Base-by-base conservation (phyloP, 2,329 filamentous ascomycete species). In the Purpureocillium takamizusanense region DNA sequence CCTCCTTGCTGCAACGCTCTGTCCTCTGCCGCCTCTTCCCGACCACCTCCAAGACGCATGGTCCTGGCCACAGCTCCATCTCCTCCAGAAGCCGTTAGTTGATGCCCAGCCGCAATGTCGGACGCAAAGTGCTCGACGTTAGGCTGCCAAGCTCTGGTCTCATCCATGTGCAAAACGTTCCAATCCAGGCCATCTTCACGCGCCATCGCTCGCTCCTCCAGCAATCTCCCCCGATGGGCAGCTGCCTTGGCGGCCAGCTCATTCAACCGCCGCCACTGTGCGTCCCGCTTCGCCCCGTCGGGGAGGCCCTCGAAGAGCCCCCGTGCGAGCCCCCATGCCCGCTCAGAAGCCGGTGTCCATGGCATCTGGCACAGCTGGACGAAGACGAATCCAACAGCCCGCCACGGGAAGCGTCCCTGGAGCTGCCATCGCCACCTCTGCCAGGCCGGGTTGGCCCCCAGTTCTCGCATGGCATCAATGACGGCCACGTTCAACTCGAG, bases 401-500 rank as follows among this genome's bases (percentile, higher is more conserved):
- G 45, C 53, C 53, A 56, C 2, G 50, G 54, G 12, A 54, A 42
- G 18, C 48, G 43, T 7, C 54, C 54, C 4, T 47, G 46, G 8
- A 57, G 36, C 35, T 57, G 54, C 54, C 54, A 57, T 7, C 48
- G 51, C 54, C 54, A 56, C 21, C 42, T 46, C 0, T 17, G 7
- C 54, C 54, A 56, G 0, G 36, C 33, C 3, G 45, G 38, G 2
- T 52, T 42, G 1, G 48, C 48, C 23, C 39, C 41, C 25, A 56
- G 50, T 4, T 38, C 33, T 15, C 54, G 37, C 1, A 42, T 44
- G 1, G 46, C 42, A n/a, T 50, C 48, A 18, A 55, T 44, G 17
- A 48, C 43, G 10, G 38, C 16, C n/a, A 43, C 17, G 16, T 37
- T 39, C 6, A n/a, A 33, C 5, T 40, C 38, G 5, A 50, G 45